Evolutionary conservation across 2,329 filamentous ascomycete species (phyloP).

Genomic region (Alternaria dauci): DNA sequence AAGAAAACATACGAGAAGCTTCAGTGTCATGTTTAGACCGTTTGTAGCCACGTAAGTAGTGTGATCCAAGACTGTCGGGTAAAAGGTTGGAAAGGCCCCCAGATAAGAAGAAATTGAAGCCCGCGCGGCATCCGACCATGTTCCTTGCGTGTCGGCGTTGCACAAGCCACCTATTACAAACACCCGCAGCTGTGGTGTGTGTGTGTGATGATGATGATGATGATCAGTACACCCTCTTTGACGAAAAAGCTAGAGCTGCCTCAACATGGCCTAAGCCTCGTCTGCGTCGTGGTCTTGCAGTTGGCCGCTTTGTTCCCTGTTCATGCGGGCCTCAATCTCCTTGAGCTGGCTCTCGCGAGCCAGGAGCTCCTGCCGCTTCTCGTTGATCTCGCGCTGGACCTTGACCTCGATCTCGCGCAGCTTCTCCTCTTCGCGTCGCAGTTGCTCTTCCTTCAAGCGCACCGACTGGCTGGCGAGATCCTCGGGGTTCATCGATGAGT

Average conservation of each 20-base stretch:
- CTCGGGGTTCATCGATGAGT: conserved; percentile 96
- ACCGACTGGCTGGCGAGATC: conserved; percentile 97
- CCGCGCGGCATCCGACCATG: conserved; percentile 30
- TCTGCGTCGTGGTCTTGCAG: conserved; percentile 45
- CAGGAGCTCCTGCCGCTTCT: conserved; percentile 98
- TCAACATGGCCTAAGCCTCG: conserved; percentile 35
- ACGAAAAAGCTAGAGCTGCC: conserved; percentile 11
- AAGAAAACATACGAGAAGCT: conserved; percentile 52
- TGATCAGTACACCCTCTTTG: conserved; percentile 23
- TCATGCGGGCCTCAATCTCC: conserved; percentile 98
- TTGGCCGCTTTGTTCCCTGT: conserved; percentile 73
- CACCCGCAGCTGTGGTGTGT: conserved; percentile 38
- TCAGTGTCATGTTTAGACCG: conserved; percentile 46
- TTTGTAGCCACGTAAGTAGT: conserved; percentile 23
- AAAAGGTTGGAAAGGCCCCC: conserved; percentile 37
- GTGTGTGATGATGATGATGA: not conserved
- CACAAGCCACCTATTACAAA: conserved; percentile 42
- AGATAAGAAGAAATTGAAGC: conserved; percentile 43
- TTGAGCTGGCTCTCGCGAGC: conserved; percentile 98
- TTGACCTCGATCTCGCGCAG: conserved; percentile 99
- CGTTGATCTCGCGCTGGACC: conserved; percentile 99
- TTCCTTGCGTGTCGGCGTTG: conserved; percentile 36
- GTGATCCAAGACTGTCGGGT: conserved; percentile 33
- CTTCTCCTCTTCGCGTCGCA: conserved; percentile 99
- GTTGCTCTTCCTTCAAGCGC: conserved; percentile 98